Evolutionary conservation across 1,284 basidiomycete species (phyloP).

Genomic region (Crucibulum parvulum): DNA sequence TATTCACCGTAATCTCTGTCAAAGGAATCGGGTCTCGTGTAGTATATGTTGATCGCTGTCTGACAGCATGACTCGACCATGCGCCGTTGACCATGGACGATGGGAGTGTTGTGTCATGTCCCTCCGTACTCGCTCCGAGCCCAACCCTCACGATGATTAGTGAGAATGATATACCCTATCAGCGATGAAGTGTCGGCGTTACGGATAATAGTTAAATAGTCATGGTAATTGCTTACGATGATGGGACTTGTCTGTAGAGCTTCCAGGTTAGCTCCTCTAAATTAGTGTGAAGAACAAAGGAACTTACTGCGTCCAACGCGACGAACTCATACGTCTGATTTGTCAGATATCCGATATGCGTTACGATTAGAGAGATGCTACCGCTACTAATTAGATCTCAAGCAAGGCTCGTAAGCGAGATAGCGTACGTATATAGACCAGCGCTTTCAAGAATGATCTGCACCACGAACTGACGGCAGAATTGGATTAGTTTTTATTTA

Average conservation of each 20-base stretch:
- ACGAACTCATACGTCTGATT: not conserved
- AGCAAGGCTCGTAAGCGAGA: not conserved
- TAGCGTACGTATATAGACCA: conserved; percentile 2
- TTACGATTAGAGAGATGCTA: not conserved
- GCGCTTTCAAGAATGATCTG: conserved; percentile 1
- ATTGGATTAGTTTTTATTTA: not conserved
- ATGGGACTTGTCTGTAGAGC: not conserved
- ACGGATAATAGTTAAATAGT: not conserved
- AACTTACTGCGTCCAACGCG: not conserved
- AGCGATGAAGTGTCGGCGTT: not conserved
- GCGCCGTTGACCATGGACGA: no score
- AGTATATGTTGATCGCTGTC: no score
- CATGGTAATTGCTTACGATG: not conserved
- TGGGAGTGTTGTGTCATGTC: no score
- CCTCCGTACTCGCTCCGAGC: not conserved
- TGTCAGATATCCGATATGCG: not conserved
- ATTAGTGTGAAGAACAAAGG: not conserved
- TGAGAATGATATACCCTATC: not conserved
- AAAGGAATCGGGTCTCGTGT: no score
- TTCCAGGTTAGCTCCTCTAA: not conserved
- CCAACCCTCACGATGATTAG: not conserved
- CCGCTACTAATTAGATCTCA: not conserved
- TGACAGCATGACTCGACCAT: no score
- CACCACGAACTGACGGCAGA: not conserved
- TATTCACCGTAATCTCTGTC: no score